These are phyloP conservation scores for Diaporthe amygdali DNA, from an alignment of 2,329 filamentous ascomycete genomes.

Conservation along the genomic window DNA sequence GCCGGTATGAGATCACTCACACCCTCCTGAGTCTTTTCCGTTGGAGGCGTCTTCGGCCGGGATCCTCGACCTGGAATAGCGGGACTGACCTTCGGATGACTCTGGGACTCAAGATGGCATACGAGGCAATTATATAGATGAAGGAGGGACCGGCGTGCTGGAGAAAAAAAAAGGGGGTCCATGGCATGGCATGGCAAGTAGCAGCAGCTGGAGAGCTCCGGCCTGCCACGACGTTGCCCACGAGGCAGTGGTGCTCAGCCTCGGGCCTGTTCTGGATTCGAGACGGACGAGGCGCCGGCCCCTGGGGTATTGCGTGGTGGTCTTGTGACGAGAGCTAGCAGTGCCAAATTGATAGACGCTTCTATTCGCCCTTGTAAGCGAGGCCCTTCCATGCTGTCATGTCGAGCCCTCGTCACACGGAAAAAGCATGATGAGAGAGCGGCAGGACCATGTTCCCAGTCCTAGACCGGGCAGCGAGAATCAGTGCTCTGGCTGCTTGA, in stretches of 20 bases:
- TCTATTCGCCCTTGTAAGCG: neutral
- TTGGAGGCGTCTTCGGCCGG: neutral
- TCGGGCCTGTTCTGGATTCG: neutral
- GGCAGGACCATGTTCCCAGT: neutral
- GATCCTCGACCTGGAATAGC: conserved; percentile 11
- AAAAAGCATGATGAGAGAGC: neutral
- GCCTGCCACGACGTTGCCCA: conserved; percentile 12
- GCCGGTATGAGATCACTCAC: neutral
- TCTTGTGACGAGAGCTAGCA: conserved; percentile 2
- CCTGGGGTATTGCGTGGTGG: neutral
- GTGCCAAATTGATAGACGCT: neutral
- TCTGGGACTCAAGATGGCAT: conserved; percentile 1
- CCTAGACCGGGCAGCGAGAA: neutral
- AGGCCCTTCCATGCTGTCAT: neutral
- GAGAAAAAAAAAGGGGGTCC: neutral
- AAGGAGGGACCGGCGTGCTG: neutral
- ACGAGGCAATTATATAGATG: conserved; percentile 1
- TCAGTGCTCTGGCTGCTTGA: neutral
- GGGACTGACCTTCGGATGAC: conserved; percentile 5
- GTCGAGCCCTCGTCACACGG: neutral
- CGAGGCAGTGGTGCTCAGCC: neutral
- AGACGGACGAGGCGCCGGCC: neutral
- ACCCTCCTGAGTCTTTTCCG: neutral
- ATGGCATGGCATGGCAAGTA: no score
- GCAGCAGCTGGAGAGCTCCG: conserved; percentile 2